Base-by-base conservation (phyloP, 305 asterid genomes). In the Fraxinus velutina region DNA sequence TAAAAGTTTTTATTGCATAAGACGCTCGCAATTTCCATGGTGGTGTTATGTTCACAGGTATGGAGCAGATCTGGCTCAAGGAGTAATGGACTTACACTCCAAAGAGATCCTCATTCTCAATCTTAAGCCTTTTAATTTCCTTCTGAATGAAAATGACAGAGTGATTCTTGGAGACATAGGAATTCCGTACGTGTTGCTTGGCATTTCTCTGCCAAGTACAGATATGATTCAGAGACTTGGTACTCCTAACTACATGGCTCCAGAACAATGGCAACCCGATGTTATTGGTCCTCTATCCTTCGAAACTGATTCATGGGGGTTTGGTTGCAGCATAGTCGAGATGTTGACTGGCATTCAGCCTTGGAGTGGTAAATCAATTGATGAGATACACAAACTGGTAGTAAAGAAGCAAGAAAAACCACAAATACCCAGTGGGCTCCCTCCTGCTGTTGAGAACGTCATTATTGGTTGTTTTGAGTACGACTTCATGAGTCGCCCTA, bases 231-330 rank as follows among this genome's bases (percentile, higher is more conserved):
- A 90, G 75, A 90, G 92, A 75, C 92, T 93, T 57, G 99, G 97
- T 55, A 93, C 93, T 83, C 97, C 97, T 27, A 90, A 90, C 73
- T 95, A 95, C 89, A 95, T 95, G 97, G 97, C 98, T 83, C 98
- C 99, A 4, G 99, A 95, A 76, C 98, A 95, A 83, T 95, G 99
- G 98, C 92, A 90, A 55, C 97, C 98, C 1, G 97, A 92, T 85
- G 90, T 91, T 74, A 92, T 93, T 85, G 99, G 98, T 62, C 98
- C 99, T 0, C 66, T 95, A 79, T 89, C 98, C 12, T 88, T 90
- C 47, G 97, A 95, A 90, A 91, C 97, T 42, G 97, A 95, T 88
- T 95, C 98, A 1, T 95, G 99, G 98, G 97, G 97, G 78, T 95
- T 95, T 66, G 98, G 94, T 70, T 95, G 97, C 93, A 88, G 97